A percentile compares a stretch with the other conserved stretches of the same genome.
Evolutionary conservation across 2,329 filamentous ascomycete genomes (phyloP).

Genomic region (Nigrograna mackinnonii): DNA sequence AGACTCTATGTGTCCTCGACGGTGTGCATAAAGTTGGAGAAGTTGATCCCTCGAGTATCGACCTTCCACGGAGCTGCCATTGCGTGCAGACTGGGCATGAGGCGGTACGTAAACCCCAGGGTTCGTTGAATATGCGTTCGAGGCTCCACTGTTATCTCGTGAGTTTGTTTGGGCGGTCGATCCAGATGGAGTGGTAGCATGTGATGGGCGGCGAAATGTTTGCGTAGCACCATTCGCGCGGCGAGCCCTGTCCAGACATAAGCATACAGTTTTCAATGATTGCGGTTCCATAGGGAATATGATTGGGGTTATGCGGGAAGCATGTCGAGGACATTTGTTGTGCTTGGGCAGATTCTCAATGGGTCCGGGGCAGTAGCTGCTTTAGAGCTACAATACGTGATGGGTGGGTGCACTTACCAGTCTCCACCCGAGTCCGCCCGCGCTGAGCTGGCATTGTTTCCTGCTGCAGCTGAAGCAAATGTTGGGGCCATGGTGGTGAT

Average conservation of each 20-base stretch:
- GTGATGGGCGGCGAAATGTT: conserved; percentile 67
- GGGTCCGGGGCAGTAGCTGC: not conserved
- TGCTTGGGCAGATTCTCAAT: not conserved
- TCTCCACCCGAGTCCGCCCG: conserved; percentile 49
- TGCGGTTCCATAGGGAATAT: not conserved
- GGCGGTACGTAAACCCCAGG: conserved; percentile 63
- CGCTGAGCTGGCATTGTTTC: conserved; percentile 44
- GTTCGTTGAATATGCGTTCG: conserved; percentile 41
- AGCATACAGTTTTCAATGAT: conserved; percentile 6
- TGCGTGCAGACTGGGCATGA: conserved; percentile 62
- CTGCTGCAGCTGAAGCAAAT: conserved; percentile 55
- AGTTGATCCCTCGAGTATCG: conserved; percentile 82
- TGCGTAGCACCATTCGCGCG: conserved; percentile 69
- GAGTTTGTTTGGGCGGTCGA: conserved; percentile 37
- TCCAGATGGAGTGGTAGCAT: conserved; percentile 57
- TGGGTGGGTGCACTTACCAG: conserved; percentile 44
- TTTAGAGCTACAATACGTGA: conserved; percentile 7
- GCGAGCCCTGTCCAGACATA: conserved; percentile 55
- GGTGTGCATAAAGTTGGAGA: conserved; percentile 70
- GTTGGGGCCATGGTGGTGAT: conserved; percentile 48
- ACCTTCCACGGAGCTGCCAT: conserved; percentile 57
- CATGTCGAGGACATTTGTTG: no score
- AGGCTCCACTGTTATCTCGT: conserved; percentile 29
- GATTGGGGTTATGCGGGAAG: no score
- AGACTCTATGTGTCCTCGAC: conserved; percentile 58